These are phyloP conservation scores for Boletus edulis DNA, from an alignment of 768 basidiomycete genomes.

Conservation along the genomic window DNA sequence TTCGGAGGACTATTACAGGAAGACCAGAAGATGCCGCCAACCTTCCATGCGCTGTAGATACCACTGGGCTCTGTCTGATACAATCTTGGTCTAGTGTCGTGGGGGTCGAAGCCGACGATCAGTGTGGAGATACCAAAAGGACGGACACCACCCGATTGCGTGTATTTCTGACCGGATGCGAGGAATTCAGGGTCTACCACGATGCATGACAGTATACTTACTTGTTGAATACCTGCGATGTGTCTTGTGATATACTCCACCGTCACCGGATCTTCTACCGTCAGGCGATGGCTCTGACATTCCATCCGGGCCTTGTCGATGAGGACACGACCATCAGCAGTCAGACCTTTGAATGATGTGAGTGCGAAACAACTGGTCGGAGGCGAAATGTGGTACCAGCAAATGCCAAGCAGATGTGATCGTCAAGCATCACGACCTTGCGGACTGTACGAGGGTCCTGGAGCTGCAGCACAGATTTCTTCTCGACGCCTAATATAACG, in stretches of 20 bases:
- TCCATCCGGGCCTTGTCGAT: slow-evolving; percentile 98
- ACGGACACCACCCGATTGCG: slow-evolving; percentile 97
- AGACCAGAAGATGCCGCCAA: slow-evolving; percentile 24
- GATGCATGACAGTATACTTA: slow-evolving; percentile 30
- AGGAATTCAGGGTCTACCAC: background rate
- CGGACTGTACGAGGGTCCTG: slow-evolving; percentile 98
- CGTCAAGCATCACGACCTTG: slow-evolving; percentile 98
- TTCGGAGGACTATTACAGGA: background rate
- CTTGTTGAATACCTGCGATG: slow-evolving; percentile 99
- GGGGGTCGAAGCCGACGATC: slow-evolving; percentile 94
- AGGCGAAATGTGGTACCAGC: slow-evolving; percentile 62
- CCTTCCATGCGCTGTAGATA: slow-evolving; percentile 99
- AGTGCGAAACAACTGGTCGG: slow-evolving; percentile 7
- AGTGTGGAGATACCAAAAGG: slow-evolving; percentile 98
- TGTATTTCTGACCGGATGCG: slow-evolving; percentile 67
- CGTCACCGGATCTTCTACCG: slow-evolving; percentile 96
- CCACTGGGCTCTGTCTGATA: slow-evolving; percentile 98
- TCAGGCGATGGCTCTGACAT: slow-evolving; percentile 95
- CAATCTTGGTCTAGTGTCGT: slow-evolving; percentile 81
- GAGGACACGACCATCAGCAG: slow-evolving; percentile 94
- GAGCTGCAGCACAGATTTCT: slow-evolving; percentile 95
- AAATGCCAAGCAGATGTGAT: slow-evolving; percentile 96
- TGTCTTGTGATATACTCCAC: slow-evolving; percentile 98
- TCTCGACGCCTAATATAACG: slow-evolving; percentile 97
- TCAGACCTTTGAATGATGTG: slow-evolving; percentile 62